Conservation (phyloP, 495 filamentous ascomycete genomes). For the Parmelia sp. region DNA sequence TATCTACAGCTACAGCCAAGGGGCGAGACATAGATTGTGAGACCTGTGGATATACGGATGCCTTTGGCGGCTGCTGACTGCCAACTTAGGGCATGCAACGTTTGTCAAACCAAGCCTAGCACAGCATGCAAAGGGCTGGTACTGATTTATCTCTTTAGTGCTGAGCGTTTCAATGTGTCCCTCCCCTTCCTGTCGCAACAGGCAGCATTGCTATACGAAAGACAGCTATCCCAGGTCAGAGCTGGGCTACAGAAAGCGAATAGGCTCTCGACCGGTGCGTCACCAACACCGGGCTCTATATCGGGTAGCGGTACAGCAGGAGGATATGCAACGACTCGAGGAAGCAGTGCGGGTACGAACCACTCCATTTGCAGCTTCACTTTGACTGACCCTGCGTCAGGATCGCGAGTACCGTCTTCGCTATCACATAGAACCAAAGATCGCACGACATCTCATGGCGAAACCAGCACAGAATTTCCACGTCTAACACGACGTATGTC, state of each 20-base stretch:
- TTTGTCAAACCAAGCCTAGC: conserved; percentile 38
- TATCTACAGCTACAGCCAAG: conserved; percentile 63
- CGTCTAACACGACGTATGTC: conserved; percentile 11
- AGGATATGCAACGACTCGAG: conserved; percentile 53
- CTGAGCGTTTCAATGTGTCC: conserved; percentile 63
- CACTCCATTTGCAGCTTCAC: conserved; percentile 9
- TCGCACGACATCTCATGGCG: conserved; percentile 33
- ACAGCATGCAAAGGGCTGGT: conserved; percentile 14
- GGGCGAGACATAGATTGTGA: conserved; percentile 78
- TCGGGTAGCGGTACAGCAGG: conserved; percentile 45
- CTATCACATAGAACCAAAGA: conserved; percentile 60
- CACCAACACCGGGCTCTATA: conserved; percentile 44
- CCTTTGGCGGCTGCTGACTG: conserved; percentile 32
- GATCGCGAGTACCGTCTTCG: conserved; percentile 51
- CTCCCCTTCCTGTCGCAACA: conserved; percentile 88
- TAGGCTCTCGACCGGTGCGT: conserved; percentile 40
- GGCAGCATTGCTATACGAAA: conserved; percentile 90
- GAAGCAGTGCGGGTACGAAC: conserved; percentile 49
- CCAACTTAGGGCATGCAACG: conserved; percentile 66
- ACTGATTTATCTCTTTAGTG: conserved; percentile 35
- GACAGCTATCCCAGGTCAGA: conserved; percentile 78
- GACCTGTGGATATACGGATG: conserved; percentile 24
- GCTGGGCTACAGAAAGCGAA: conserved; percentile 81
- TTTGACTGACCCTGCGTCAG: conserved; percentile 32
- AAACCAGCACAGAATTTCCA: conserved; percentile 12